Evolutionary conservation across 2,329 filamentous ascomycete species (phyloP), one percentile per base, ranked within the genome.

Genomic region (Aspergillus jensenii): DNA sequence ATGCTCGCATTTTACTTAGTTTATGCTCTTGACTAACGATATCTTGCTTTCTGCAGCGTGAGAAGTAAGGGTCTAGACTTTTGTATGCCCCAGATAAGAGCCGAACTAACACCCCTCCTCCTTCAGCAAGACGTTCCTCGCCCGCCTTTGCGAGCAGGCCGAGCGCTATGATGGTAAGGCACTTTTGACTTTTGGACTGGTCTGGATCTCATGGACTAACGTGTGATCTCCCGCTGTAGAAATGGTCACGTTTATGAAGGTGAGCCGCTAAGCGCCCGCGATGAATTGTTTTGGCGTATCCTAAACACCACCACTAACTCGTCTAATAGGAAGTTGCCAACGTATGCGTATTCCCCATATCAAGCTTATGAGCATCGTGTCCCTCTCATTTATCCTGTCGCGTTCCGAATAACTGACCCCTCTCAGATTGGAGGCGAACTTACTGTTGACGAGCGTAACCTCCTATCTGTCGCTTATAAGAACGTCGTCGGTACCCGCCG

Each of bases 211-310:
- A 64, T 47, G 57, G 66, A 56, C 66, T 77, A 52, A 68, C 59
- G 59, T 56, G 12, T 58, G 44, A 9, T 65, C 64, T 65, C 50
- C 43, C 52, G 64, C 61, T 66, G 59, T 70, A 88, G 86, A 98
- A 84, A 98, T 98, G 93, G 93, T 98, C 72, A 92, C 88, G 77
- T 97, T 93, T 85, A 98, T 98, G 95, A 98, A 98, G 84, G 86
- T 87, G 72, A 77, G 84, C 79, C 49, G 55, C 55, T 79, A 50
- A 55, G 55, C 48, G 54, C 53, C 48, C 52, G 45, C 56, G 47
- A 15, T 14, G 25, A 7, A 54, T 56, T 35, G 33, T 47, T 45
- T 31, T 46, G 44, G 21, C 35, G 15, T 37, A n/a, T 25, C 56
- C 40, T 21, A 46, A 46, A 45, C 52, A 44, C 48, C 43, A 55